phyloP scores from a whole-genome alignment of 768 basidiomycete genomes.

The Xanthoconium purpureum region DNA sequence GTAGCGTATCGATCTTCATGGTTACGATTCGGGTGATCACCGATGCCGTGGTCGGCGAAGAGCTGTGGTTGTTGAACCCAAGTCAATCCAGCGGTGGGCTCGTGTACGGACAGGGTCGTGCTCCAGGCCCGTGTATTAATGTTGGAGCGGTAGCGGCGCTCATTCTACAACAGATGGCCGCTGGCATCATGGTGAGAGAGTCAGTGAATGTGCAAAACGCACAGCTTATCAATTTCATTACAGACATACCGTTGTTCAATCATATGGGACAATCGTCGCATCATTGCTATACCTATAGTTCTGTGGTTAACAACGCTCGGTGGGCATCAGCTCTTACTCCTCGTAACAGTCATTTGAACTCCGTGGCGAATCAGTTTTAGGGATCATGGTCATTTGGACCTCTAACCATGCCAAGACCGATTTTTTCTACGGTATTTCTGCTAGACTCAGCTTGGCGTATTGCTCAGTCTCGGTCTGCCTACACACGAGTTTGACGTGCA shows the following conservation, averaged over 20 bases:
- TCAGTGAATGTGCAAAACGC: no score
- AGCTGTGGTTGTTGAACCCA: constrained; percentile 30
- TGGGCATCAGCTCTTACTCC: neutral
- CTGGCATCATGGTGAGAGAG: constrained; percentile 22
- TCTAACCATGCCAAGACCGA: neutral
- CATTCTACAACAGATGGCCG: constrained; percentile 31
- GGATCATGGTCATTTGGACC: neutral
- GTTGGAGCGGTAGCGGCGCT: constrained; percentile 20
- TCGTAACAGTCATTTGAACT: no score
- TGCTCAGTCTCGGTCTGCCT: constrained; percentile 1
- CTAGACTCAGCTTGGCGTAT: neutral
- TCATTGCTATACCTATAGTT: constrained; percentile 7
- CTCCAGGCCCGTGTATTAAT: constrained; percentile 16
- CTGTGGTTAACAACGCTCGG: constrained; percentile 14
- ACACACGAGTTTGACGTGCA: constrained; percentile 1
- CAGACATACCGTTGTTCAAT: constrained; percentile 38
- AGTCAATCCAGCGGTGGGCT: constrained; percentile 21
- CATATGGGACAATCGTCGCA: constrained; percentile 26
- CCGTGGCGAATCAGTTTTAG: neutral
- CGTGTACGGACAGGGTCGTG: neutral
- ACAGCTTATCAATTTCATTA: neutral
- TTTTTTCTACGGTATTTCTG: neutral
- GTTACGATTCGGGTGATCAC: neutral
- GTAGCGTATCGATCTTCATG: neutral
- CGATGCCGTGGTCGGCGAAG: constrained; percentile 9